phyloP scores from a whole-genome alignment of 2,329 filamentous ascomycete genomes.

The Exophiala oligosperma region DNA sequence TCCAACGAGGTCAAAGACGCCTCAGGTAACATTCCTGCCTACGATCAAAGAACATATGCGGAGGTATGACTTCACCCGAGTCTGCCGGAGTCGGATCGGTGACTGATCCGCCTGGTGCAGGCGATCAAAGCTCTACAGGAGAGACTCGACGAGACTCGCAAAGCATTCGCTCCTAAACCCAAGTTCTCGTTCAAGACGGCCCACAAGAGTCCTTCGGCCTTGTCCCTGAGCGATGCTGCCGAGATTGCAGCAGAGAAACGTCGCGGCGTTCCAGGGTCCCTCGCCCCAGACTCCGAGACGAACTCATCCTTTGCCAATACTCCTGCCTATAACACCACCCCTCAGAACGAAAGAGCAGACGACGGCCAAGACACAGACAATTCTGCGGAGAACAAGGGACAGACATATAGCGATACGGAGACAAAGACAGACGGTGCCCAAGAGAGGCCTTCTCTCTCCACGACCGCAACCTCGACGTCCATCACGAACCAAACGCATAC shows the following conservation, averaged over 20 bases:
- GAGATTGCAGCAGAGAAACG: slow-evolving; percentile 53
- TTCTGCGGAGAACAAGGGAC: not conserved
- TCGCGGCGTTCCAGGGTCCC: slow-evolving; percentile 44
- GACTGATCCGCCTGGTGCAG: slow-evolving; percentile 39
- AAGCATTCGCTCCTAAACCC: slow-evolving; percentile 68
- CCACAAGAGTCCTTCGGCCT: slow-evolving; percentile 54
- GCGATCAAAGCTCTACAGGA: slow-evolving; percentile 79
- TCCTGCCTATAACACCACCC: slow-evolving; percentile 18
- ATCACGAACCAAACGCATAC: slow-evolving; percentile 67
- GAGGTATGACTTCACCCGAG: slow-evolving; percentile 55
- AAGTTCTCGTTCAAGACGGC: slow-evolving; percentile 78
- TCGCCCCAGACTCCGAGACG: slow-evolving; percentile 31
- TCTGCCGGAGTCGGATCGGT: not conserved
- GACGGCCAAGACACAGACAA: slow-evolving; percentile 32
- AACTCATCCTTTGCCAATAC: slow-evolving; percentile 35
- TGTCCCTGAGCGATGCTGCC: slow-evolving; percentile 58
- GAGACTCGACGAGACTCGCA: slow-evolving; percentile 69
- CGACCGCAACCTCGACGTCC: slow-evolving; percentile 58
- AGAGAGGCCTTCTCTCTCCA: slow-evolving; percentile 62
- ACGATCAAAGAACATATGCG: slow-evolving; percentile 84
- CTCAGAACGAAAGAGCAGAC: slow-evolving; percentile 37
- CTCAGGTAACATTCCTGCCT: slow-evolving; percentile 76
- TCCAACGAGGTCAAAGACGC: slow-evolving; percentile 85
- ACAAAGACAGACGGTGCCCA: slow-evolving; percentile 29
- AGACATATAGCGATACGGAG: slow-evolving; percentile 11